phyloP scores from a whole-genome alignment of 345 rosid genomes.

The Gossypium ekmanianum region DNA sequence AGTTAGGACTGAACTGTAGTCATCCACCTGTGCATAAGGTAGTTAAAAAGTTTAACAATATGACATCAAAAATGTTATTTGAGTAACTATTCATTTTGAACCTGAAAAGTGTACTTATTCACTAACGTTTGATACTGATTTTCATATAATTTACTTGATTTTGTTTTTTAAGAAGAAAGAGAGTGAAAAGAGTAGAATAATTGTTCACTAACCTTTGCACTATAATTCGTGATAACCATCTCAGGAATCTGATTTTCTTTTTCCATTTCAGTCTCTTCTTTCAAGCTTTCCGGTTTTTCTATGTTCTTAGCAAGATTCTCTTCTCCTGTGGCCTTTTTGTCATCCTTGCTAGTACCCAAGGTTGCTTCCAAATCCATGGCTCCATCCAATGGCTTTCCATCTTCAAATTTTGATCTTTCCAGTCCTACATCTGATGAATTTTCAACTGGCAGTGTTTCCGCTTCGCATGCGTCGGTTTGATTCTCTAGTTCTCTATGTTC shows the following conservation, averaged over 20 bases:
- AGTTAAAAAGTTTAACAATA: background rate
- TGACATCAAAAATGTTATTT: too few species aligned
- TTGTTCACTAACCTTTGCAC: constrained; percentile 5
- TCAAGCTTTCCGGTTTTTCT: constrained; percentile 14
- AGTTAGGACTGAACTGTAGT: background rate
- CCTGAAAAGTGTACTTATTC: too few species aligned
- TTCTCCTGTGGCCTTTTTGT: constrained; percentile 14
- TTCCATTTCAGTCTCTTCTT: constrained; percentile 21
- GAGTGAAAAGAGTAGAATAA: background rate
- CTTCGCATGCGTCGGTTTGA: background rate
- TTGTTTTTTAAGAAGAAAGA: background rate
- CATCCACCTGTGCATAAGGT: constrained; percentile 20
- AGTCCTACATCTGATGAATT: background rate
- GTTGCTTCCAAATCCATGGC: constrained; percentile 8
- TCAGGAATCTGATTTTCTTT: background rate
- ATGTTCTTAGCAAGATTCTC: constrained; percentile 14
- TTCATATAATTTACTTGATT: background rate
- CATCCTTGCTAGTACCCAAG: background rate
- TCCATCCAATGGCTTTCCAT: constrained; percentile 20
- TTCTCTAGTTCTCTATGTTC: constrained; percentile 7
- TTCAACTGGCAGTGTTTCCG: background rate
- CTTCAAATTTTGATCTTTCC: constrained; percentile 7
- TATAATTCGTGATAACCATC: background rate
- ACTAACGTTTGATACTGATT: background rate
- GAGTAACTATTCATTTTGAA: too few species aligned